These are phyloP conservation scores for Melastoma candidum DNA, from an alignment of 441 rosid genomes.

Conservation along the genomic window DNA sequence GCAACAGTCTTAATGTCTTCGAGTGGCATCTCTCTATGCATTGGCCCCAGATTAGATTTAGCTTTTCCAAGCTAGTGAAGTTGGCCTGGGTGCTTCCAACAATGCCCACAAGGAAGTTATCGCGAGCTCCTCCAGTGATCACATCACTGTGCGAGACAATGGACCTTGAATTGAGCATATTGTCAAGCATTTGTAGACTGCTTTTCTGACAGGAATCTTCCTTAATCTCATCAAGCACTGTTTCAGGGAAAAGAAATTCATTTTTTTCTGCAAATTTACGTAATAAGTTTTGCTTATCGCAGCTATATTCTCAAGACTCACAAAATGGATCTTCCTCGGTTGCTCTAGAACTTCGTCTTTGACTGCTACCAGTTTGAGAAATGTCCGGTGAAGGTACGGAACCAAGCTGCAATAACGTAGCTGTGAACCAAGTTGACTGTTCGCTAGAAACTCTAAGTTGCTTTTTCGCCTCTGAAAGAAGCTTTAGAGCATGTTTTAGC, in stretches of 20 bases:
- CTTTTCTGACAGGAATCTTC: conserved; percentile 34
- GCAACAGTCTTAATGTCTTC: conserved; percentile 74
- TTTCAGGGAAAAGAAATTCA: conserved; percentile 51
- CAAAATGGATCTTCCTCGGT: conserved; percentile 78
- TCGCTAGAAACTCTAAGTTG: conserved; percentile 83
- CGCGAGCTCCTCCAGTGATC: conserved; percentile 26
- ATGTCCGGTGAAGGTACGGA: conserved; percentile 72
- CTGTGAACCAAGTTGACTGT: conserved; percentile 97
- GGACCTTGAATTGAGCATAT: conserved; percentile 33
- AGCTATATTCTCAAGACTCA: conserved; percentile 49
- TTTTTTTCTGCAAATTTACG: conserved; percentile 28
- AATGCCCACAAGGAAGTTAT: conserved; percentile 31
- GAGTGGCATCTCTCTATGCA: conserved; percentile 92
- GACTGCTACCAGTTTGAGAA: conserved; percentile 67
- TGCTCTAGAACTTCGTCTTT: conserved; percentile 75
- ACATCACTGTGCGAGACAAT: conserved; percentile 31
- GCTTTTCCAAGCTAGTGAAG: conserved; percentile 47
- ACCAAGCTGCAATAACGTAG: conserved; percentile 89
- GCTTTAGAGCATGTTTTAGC: conserved; percentile 85
- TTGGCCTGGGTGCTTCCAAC: conserved; percentile 36
- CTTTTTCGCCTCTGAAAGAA: conserved; percentile 95
- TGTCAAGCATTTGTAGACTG: conserved; percentile 24
- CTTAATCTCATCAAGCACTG: conserved; percentile 35
- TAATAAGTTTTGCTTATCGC: conserved; percentile 48
- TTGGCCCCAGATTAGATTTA: conserved; percentile 62